phyloP scores from a whole-genome alignment of 2,329 filamentous ascomycete species.

The Ophidiomyces ophidiicola region DNA sequence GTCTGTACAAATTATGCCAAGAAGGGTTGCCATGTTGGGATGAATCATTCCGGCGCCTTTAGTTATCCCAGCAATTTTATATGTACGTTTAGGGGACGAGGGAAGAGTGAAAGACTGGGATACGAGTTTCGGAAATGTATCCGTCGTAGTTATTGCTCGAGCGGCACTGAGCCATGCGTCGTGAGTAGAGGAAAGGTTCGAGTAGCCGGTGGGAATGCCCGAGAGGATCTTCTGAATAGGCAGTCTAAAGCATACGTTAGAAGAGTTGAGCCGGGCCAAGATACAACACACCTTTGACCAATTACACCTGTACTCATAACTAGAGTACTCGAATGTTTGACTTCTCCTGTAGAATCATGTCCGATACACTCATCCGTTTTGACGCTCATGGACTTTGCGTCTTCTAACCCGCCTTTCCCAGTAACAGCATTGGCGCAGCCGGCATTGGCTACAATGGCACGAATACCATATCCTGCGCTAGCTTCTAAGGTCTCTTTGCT shows the following conservation, averaged over 20 bases:
- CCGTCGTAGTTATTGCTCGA: conserved; percentile 90
- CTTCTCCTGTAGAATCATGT: conserved; percentile 23
- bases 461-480: conserved; percentile 56
- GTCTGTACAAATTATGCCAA: conserved; percentile 86
- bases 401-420: conserved; percentile 74
- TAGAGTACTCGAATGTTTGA: conserved; percentile 51
- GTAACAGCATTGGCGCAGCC: conserved; percentile 97
- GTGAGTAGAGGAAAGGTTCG: conserved; percentile 60
- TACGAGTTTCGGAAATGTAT: conserved; percentile 93
- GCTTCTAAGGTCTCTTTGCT: conserved; percentile 59
- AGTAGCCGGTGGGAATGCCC: conserved; percentile 65
- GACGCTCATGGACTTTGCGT: conserved; percentile 72
- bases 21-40: conserved; percentile 93
- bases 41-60: conserved; percentile 99
- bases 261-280: conserved; percentile 4
- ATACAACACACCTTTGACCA: conserved; percentile 57
- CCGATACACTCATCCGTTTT: conserved; percentile 58
- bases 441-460: conserved; percentile 81
- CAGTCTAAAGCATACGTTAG: conserved; percentile 40
- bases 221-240: conserved; percentile 82
- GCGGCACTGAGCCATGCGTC: conserved; percentile 78
- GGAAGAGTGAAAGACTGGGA: conserved; percentile 76
- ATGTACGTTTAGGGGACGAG: conserved; percentile 61
- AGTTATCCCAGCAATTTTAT: conserved; percentile 84
- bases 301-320: conserved; percentile 99